Conservation (phyloP, 106 monocot species). For the Acanthochlamys bracteata region DNA sequence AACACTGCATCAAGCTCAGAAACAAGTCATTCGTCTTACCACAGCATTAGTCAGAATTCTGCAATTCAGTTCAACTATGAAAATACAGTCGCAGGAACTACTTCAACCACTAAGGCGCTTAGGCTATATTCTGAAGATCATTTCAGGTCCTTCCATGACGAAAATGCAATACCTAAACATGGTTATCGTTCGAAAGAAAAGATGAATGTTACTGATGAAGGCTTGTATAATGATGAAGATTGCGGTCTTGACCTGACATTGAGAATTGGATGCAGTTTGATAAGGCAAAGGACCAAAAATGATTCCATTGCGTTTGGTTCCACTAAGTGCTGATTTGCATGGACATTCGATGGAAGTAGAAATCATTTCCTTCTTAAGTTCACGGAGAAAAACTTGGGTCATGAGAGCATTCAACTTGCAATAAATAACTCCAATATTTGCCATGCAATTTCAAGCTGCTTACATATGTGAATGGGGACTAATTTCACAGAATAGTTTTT, state of each 20-base stretch:
- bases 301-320: too few species aligned
- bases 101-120: background rate
- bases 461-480: too few species aligned
- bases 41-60: background rate
- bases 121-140: conserved; percentile 1
- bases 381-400: too few species aligned
- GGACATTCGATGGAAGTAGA: too few species aligned
- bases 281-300: too few species aligned
- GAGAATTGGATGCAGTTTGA: too few species aligned
- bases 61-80: background rate
- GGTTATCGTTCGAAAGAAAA: background rate
- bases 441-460: too few species aligned
- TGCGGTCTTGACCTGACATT: background rate
- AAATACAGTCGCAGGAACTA: background rate
- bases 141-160: background rate
- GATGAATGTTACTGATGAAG: background rate
- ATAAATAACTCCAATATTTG: too few species aligned
- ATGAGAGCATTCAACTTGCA: too few species aligned
- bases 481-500: too few species aligned
- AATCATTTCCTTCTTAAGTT: too few species aligned
- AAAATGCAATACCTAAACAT: background rate
- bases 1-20: conserved; percentile 8
- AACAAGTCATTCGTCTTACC: background rate
- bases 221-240: background rate
- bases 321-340: too few species aligned